Base-by-base conservation (phyloP, 2,329 filamentous ascomycete genomes). In the Scedosporium apiospermum region DNA sequence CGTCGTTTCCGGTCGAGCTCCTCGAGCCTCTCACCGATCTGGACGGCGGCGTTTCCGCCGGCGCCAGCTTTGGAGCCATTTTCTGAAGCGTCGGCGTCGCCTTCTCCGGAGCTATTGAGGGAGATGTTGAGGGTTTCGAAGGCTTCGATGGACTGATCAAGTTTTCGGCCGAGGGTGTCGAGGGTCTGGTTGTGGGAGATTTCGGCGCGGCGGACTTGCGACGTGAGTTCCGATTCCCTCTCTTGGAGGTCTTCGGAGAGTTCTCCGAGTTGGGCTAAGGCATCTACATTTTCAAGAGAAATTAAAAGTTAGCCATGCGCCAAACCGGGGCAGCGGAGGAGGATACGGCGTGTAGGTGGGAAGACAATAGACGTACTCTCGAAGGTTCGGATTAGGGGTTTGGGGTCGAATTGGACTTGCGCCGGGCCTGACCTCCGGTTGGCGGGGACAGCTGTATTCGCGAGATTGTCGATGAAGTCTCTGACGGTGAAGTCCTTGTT, bases 401-500 rank as follows among this genome's bases (percentile, higher is more conserved):
- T 99, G 0, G 95, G 92, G 71, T 99, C 95, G 77, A 99, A 99
- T 4, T 81, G 77, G 65, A 82, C 81, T 71, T 79, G 81, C 65
- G 78, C 80, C 66, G 84, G 82, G 6, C 84, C 87, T 14, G 93
- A 97, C 64, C 90, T 88, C 62, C 95, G 90, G 70, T 88, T 90
- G 23, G 82, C 80, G n/a, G 90, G 88, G 42, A 91, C 84, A 23
- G 91, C 90, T 68, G 82, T 89, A 66, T 98, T 93, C 60, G 93
- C 95, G 63, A 99, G 86, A 60, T 88, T 86, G 73, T 99, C 96
- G 69, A 99, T 88, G 73, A 99, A 99, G 77, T 99, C 95, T 71
- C 96, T 92, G 67, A 98, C 93, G 66, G 98, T 97, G 71, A 98
- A 99, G 77, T 98, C 95, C 70, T 90, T 90, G 73, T 82, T 90